phyloP scores from a whole-genome alignment of 139 green algal genomes.

The Chlamydomonas schloesseri region DNA sequence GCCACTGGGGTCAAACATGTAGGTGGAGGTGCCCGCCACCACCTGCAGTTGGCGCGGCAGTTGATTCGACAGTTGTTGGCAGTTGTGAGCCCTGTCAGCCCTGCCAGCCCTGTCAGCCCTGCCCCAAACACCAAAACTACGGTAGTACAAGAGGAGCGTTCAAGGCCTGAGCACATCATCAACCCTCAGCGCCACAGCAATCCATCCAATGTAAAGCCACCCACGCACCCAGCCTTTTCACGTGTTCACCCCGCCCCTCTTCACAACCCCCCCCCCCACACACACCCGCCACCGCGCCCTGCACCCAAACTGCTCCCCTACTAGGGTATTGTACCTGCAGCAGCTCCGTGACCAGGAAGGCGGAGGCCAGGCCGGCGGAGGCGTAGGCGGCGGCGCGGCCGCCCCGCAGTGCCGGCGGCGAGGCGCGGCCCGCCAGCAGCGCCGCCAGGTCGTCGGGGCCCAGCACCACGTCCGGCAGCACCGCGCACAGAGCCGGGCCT shows the following conservation, averaged over 20 bases:
- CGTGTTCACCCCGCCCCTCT: too few species aligned
- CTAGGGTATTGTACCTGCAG: conserved; percentile 52
- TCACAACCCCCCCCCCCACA: not conserved
- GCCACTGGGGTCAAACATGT: conserved; percentile 79
- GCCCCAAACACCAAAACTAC: too few species aligned
- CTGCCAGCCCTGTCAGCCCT: too few species aligned
- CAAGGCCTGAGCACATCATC: too few species aligned
- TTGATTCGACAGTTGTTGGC: too few species aligned
- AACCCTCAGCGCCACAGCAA: too few species aligned
- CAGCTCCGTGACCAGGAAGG: conserved; percentile 66
- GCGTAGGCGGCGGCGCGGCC: conserved; percentile 39
- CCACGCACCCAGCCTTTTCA: too few species aligned
- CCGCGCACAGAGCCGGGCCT: conserved; percentile 75
- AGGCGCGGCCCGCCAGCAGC: conserved; percentile 30
- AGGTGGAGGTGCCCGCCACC: conserved; percentile 60
- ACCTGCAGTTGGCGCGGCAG: too few species aligned
- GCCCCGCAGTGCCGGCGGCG: not conserved
- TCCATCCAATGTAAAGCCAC: too few species aligned
- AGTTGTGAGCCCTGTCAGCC: too few species aligned
- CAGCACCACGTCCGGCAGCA: conserved; percentile 58
- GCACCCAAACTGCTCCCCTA: too few species aligned
- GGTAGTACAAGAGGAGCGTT: too few species aligned
- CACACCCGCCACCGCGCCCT: not conserved
- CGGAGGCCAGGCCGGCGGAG: conserved; percentile 55
- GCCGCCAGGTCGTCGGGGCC: conserved; percentile 54